Evolutionary conservation across 352 stramenopile genomes (phyloP), one percentile per base, ranked within the genome.

Genomic region (Peronosclerospora sorghi): DNA sequence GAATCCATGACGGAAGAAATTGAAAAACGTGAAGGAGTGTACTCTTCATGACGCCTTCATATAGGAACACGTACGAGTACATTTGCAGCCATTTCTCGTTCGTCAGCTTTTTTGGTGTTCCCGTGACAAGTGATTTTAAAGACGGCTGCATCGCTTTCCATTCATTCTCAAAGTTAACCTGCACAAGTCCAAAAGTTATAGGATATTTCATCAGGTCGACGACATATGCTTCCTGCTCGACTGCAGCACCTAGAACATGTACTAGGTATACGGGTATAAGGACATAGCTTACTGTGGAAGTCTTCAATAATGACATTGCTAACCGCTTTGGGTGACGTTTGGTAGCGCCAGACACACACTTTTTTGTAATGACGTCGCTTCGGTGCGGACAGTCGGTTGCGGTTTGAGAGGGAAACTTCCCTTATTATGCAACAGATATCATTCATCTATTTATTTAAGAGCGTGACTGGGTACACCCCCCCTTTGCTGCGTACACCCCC

Each of bases 31-130:
- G n/a, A n/a, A n/a, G n/a, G n/a, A n/a, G n/a, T n/a, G n/a, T n/a
- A n/a, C n/a, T n/a, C n/a, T n/a, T n/a, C n/a, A n/a, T n/a, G n/a
- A n/a, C n/a, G n/a, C n/a, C n/a, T n/a, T n/a, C n/a, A n/a, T n/a
- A 18, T 28, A 29, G 8, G 6, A 9, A n/a, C 8, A 77, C 77
- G 48, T 84, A 89, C 77, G 72, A 86, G 55, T 89, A 90, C 67
- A 93, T 87, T 20, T 81, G 68, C 24, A 90, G 68, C 80, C 80
- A 93, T 37, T 84, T 87, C 12, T 88, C 73, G 41, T 87, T 81
- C 20, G 71, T 80, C 20, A 93, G 59, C 19, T 66, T 71, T 49
- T 85, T 65, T 23, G 71, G 75, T 17, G 51, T 46, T 1, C 77
- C 80, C 19, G 72, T 87, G 6, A 93, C 58, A 10, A 93, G 55